These are phyloP conservation scores for Porodaedalea pini DNA, from an alignment of 1,284 basidiomycete species.

Conservation along the genomic window DNA sequence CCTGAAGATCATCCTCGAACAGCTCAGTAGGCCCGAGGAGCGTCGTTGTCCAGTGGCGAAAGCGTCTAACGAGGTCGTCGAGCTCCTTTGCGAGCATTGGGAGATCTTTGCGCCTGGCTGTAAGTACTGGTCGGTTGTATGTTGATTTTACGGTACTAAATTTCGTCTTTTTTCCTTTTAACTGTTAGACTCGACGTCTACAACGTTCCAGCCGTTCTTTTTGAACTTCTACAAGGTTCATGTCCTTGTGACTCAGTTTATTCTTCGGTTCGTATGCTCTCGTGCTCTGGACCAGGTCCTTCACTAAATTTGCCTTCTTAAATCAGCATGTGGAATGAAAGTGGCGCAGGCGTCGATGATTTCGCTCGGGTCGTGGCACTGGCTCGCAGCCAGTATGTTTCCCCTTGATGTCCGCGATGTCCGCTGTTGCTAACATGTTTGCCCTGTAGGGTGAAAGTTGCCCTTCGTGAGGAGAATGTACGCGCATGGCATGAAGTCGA, in stretches of 20 bases:
- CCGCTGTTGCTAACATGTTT: slow-evolving; percentile 3
- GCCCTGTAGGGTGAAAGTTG: slow-evolving; percentile 63
- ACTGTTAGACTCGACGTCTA: slow-evolving; percentile 70
- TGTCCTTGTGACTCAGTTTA: slow-evolving; percentile 80
- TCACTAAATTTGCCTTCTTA: background rate
- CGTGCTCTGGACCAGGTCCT: background rate
- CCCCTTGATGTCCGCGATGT: slow-evolving; percentile 8
- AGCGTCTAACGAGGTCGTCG: slow-evolving; percentile 85
- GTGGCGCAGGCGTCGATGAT: slow-evolving; percentile 76
- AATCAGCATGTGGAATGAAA: slow-evolving; percentile 85
- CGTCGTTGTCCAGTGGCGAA: slow-evolving; percentile 84
- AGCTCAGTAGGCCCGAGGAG: slow-evolving; percentile 73
- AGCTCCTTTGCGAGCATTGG: slow-evolving; percentile 86
- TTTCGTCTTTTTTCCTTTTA: slow-evolving; percentile 22
- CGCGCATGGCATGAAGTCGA: slow-evolving; percentile 86
- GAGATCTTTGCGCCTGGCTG: slow-evolving; percentile 75
- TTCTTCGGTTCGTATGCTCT: slow-evolving; percentile 51
- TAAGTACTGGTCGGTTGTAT: slow-evolving; percentile 35
- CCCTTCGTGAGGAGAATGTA: slow-evolving; percentile 71
- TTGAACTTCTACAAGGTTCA: slow-evolving; percentile 86
- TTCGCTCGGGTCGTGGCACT: slow-evolving; percentile 81
- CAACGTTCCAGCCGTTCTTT: slow-evolving; percentile 87
- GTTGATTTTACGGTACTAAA: background rate
- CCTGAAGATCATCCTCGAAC: slow-evolving; percentile 74
- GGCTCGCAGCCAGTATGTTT: slow-evolving; percentile 79